phyloP scores from a whole-genome alignment of 768 basidiomycete species.

The Xanthoconium purpureum region DNA sequence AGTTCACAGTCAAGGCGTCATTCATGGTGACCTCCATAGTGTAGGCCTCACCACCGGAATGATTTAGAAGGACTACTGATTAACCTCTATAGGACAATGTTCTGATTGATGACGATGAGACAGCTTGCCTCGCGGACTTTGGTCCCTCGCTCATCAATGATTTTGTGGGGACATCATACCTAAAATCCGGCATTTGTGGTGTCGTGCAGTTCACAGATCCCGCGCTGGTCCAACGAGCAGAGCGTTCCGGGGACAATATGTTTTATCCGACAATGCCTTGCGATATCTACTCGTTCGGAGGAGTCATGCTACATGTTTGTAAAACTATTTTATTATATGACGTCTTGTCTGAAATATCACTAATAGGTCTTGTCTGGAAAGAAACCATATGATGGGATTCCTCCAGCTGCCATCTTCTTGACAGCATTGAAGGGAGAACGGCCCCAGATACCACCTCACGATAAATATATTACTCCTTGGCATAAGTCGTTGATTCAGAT shows the following conservation, averaged over 20 bases:
- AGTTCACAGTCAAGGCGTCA: conserved; percentile 25
- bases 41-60: conserved; percentile 13
- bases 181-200: conserved; percentile 36
- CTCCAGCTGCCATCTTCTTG: background rate
- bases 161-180: conserved; percentile 26
- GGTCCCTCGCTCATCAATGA: conserved; percentile 35
- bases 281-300: conserved; percentile 33
- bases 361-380: conserved; percentile 20
- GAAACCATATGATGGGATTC: conserved; percentile 16
- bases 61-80: background rate
- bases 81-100: conserved; percentile 35
- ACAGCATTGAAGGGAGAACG: conserved; percentile 7
- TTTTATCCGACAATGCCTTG: conserved; percentile 16
- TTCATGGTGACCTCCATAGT: conserved; percentile 39
- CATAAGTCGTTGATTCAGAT: conserved; percentile 9
- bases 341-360: conserved; percentile 4
- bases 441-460: conserved; percentile 9
- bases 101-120: conserved; percentile 37
- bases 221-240: conserved; percentile 15
- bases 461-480: background rate
- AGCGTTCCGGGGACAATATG: background rate
- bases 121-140: conserved; percentile 49
- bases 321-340: background rate
- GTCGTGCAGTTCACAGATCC: conserved; percentile 48
- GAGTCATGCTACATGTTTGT: conserved; percentile 34